These are phyloP conservation scores for Taiozyma onychis DNA, from an alignment of 1,139 yeast species.

Conservation along the genomic window DNA sequence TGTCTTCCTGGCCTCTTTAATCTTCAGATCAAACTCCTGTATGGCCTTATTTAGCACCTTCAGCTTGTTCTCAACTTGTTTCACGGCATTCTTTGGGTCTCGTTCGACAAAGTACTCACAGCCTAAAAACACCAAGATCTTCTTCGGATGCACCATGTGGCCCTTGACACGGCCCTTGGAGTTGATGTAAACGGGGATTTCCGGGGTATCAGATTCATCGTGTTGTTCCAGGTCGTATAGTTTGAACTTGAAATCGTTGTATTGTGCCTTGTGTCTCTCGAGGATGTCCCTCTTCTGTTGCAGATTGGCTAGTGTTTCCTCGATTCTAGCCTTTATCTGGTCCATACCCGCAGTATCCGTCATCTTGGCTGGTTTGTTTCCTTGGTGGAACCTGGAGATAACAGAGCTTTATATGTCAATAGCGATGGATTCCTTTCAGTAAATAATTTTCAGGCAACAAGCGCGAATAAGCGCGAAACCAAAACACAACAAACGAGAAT, in stretches of 20 bases:
- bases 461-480: background rate
- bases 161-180: constrained; percentile 30
- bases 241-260: constrained; percentile 24
- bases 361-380: constrained; percentile 3
- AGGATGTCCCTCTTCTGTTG: constrained; percentile 24
- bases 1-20: constrained; percentile 40
- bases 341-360: constrained; percentile 16
- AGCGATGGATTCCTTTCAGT: too few relatives aligned
- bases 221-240: constrained; percentile 18
- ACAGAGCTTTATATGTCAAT: too few relatives aligned
- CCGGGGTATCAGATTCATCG: constrained; percentile 11
- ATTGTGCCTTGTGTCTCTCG: constrained; percentile 26
- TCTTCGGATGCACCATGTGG: constrained; percentile 28
- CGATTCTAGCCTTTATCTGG: constrained; percentile 22
- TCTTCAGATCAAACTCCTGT: constrained; percentile 35
- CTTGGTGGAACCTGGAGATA: background rate
- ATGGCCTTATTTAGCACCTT: constrained; percentile 34
- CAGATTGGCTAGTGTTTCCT: constrained; percentile 24
- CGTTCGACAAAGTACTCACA: constrained; percentile 56
- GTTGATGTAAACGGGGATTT: constrained; percentile 16
- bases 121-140: constrained; percentile 46
- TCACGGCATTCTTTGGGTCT: constrained; percentile 37
- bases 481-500: background rate
- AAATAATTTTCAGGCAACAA: too few relatives aligned
- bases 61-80: constrained; percentile 38